Conservation (phyloP, 768 basidiomycete species). For the Xerocomellus intermedius region DNA sequence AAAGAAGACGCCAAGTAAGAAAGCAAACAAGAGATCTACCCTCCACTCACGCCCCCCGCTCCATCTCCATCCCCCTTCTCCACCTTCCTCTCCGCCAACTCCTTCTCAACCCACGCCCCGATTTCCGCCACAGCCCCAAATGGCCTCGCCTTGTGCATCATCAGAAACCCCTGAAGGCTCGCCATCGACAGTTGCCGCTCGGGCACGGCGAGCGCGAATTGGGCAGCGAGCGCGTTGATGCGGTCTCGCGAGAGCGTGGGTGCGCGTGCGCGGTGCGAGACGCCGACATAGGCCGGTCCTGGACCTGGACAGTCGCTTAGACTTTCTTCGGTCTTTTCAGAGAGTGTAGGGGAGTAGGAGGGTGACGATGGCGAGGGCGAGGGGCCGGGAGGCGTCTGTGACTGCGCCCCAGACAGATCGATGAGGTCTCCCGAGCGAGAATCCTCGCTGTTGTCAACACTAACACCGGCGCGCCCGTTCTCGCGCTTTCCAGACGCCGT, state of each 20-base stretch:
- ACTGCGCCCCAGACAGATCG: constrained; percentile 12
- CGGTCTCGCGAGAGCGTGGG: constrained; percentile 41
- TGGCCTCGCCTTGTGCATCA: constrained; percentile 64
- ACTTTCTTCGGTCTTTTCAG: constrained; percentile 19
- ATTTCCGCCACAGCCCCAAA: constrained; percentile 49
- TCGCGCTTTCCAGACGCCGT: background rate
- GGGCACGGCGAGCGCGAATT: constrained; percentile 56
- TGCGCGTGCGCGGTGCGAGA: constrained; percentile 34
- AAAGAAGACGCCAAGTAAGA: background rate
- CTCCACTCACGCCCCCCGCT: no score
- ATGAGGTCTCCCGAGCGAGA: constrained; percentile 11
- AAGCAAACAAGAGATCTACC: background rate
- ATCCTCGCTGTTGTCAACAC: background rate
- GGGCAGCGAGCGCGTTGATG: constrained; percentile 47
- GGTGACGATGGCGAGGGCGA: background rate
- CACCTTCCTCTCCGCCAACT: constrained; percentile 22
- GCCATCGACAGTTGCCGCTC: constrained; percentile 44
- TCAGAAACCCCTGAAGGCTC: constrained; percentile 56
- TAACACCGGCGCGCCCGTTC: background rate
- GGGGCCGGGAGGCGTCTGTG: background rate
- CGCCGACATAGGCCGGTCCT: constrained; percentile 8
- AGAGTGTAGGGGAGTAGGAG: background rate
- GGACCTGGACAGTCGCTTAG: background rate
- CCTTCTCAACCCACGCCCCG: constrained; percentile 49
- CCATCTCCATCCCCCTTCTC: background rate